These are phyloP conservation scores for Nakaseomyces kungkrabaensis DNA, from an alignment of 1,139 yeast genomes.

Conservation along the genomic window DNA sequence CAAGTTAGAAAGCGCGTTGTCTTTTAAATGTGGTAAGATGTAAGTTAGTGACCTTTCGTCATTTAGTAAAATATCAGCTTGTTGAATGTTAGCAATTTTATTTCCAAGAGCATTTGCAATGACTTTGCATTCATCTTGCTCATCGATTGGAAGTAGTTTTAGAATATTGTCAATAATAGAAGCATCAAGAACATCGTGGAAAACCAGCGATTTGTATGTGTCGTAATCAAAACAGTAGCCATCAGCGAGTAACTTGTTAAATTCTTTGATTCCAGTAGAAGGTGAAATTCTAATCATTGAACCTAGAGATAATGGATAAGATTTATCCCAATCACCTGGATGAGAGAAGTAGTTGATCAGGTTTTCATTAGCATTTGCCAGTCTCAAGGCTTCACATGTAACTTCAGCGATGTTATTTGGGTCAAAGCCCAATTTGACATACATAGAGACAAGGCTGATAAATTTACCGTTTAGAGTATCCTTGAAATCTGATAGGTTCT, in stretches of 20 bases:
- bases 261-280: slow-evolving; percentile 22
- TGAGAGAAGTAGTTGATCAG: slow-evolving; percentile 17
- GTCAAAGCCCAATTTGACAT: slow-evolving; percentile 19
- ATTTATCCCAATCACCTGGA: slow-evolving; percentile 29
- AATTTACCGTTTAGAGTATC: slow-evolving; percentile 20
- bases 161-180: slow-evolving; percentile 15
- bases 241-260: slow-evolving; percentile 16
- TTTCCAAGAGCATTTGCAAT: slow-evolving; percentile 17
- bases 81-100: slow-evolving; percentile 9
- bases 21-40: slow-evolving; percentile 20
- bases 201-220: slow-evolving; percentile 23
- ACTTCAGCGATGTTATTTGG: slow-evolving; percentile 17
- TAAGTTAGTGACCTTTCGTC: slow-evolving; percentile 12
- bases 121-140: slow-evolving; percentile 14
- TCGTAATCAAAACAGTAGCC: slow-evolving; percentile 28
- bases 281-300: slow-evolving; percentile 20
- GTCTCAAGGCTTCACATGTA: slow-evolving; percentile 25
- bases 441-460: slow-evolving; percentile 16
- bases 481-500: slow-evolving; percentile 29
- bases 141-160: slow-evolving; percentile 13
- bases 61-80: slow-evolving; percentile 11
- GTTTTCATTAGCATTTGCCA: slow-evolving; percentile 20
- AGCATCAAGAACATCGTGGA: slow-evolving; percentile 12
- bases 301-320: slow-evolving; percentile 25
- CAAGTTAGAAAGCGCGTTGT: slow-evolving; percentile 13